Percentiles rank a stretch among this genome's conserved stretches.
Evolutionary conservation across 2,329 filamentous ascomycete species (phyloP).

Genomic region (Neoscytalidium dimidiatum): DNA sequence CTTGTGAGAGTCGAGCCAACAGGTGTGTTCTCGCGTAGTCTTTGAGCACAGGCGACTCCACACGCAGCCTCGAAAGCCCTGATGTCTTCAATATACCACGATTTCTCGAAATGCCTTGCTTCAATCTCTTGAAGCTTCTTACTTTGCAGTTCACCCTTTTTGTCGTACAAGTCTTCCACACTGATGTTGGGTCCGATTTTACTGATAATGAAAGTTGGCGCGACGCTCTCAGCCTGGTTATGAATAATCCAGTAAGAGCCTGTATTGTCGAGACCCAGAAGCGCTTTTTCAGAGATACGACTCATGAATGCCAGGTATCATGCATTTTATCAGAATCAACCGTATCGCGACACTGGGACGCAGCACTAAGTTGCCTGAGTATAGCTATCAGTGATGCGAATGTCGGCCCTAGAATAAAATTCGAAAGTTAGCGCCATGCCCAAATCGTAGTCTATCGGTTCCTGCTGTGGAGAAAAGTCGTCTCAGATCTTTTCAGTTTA

Average conservation of each 20-base stretch:
- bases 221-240: not conserved
- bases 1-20: not conserved
- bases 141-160: not conserved
- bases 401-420: not conserved
- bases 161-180: not conserved
- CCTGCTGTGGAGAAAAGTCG: not conserved
- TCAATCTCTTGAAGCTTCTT: slow-evolving; percentile 1
- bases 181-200: not conserved
- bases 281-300: not conserved
- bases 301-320: not conserved
- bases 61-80: not conserved
- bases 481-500: slow-evolving; percentile 22
- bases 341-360: not conserved
- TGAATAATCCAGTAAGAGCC: slow-evolving; percentile 1
- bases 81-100: not conserved
- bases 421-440: not conserved
- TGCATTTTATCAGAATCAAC: not conserved
- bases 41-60: not conserved
- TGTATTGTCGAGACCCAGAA: slow-evolving; percentile 7
- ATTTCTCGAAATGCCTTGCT: not conserved
- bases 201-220: not conserved
- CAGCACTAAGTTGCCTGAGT: not conserved
- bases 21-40: not conserved
- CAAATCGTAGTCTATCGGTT: not conserved
- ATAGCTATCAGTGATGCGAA: not conserved